Base-by-base conservation (phyloP, 108 stramenopile species). In the Nannochloropsis salina region DNA sequence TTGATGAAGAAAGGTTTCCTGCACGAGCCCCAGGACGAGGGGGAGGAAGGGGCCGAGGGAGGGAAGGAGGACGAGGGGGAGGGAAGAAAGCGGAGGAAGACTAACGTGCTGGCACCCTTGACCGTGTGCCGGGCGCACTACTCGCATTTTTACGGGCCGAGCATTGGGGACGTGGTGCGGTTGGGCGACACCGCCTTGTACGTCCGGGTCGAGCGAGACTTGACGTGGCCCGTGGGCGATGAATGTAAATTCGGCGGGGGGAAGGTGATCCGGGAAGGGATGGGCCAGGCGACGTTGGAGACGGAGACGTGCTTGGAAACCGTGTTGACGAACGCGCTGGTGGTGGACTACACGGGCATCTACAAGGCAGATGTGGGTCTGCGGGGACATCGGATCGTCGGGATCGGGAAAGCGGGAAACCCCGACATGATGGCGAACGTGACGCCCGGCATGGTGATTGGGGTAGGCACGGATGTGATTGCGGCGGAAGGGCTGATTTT, bases 241-340 rank as follows among this genome's bases (percentile, higher is more conserved):
- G 98, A 98, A 93, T 96, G 96, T 90, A 97, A 97, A 87, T 98
- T 98, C 90, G 98, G 98, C 61, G 98, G 97, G 9, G 98, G 98
- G 80, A 98, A 98, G 90, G 90, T 94, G n/a, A 85, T 98, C 61
- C 94, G 98, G 61, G 98, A 98, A 87, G 98, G 98, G n/a, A 96
- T 97, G 96, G 98, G 98, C 74, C 96, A 97, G 91, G 92, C 94
- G 81, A 94, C 96, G 5, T 91, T 92, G 42, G 92, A 94, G 9
- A 88, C 96, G 21, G 87, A 80, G 3, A 86, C 94, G 15, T 96
- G 93, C 5, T 86, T 97, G 84, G 98, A 98, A 90, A 90, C 89
- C 8, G 96, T 98, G 82, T 96, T 98, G 88, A 97, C 97, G 89
- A 98, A 98, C 91, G 98, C 98, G 8, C 89, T 96, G 42, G 94